phyloP scores from a whole-genome alignment of 1,139 yeast species.

The Zygoascus meyerae region DNA sequence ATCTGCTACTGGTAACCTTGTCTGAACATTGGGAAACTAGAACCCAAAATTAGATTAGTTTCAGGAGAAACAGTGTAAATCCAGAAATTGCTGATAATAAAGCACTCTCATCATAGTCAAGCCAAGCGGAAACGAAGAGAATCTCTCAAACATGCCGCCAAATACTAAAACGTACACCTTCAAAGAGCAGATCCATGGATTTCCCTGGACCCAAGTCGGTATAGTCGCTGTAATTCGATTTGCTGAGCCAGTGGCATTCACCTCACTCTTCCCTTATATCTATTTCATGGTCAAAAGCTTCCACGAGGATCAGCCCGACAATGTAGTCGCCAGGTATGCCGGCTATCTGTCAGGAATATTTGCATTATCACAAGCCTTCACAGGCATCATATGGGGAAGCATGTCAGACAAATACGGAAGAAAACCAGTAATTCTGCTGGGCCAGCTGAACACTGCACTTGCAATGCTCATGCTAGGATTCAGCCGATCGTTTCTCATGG shows the following conservation, averaged over 20 bases:
- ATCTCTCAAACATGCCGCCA: neutral
- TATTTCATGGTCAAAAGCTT: constrained; percentile 60
- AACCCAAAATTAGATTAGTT: no score
- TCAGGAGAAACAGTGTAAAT: no score
- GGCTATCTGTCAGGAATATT: constrained; percentile 55
- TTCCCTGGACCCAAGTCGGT: constrained; percentile 40
- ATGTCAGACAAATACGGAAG: constrained; percentile 53
- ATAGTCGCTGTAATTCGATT: constrained; percentile 44
- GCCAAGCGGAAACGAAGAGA: no score
- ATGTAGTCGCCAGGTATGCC: constrained; percentile 47
- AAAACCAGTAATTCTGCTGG: constrained; percentile 48
- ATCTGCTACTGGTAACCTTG: no score
- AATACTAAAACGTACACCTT: constrained; percentile 14
- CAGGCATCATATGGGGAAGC: constrained; percentile 56
- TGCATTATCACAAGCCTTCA: constrained; percentile 48
- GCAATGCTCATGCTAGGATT: constrained; percentile 51
- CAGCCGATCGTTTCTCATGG: constrained; percentile 45
- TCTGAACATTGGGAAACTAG: no score
- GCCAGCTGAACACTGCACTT: constrained; percentile 46
- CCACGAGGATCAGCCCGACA: constrained; percentile 44
- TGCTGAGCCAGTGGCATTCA: constrained; percentile 59
- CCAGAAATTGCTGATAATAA: no score
- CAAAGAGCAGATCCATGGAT: constrained; percentile 23
- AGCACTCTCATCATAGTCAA: no score
- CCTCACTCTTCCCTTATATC: constrained; percentile 58